These are phyloP conservation scores for Aspergillus sp. DNA, from an alignment of 2,329 filamentous ascomycete species.

Conservation along the genomic window DNA sequence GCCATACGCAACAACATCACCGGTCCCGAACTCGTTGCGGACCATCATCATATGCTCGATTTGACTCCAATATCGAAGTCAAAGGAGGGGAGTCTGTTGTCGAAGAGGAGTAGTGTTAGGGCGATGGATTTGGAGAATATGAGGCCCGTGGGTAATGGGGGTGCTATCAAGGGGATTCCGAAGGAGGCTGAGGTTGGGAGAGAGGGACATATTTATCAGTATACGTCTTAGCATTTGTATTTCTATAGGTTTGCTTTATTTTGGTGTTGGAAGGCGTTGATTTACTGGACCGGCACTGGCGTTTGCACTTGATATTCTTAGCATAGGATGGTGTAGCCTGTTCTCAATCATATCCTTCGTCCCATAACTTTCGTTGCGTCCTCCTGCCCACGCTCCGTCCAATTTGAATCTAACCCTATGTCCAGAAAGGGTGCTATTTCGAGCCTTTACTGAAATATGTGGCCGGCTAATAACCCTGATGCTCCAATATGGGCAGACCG, in stretches of 20 bases:
- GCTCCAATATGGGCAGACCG: too few species aligned
- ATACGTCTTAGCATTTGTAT: constrained; percentile 4
- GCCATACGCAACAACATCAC: constrained; percentile 76
- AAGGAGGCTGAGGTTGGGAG: constrained; percentile 38
- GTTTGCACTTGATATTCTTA: background rate
- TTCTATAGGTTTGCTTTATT: background rate
- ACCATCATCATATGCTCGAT: constrained; percentile 43
- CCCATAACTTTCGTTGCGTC: too few species aligned
- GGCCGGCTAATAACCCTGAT: too few species aligned
- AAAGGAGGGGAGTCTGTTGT: constrained; percentile 18
- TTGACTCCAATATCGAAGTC: constrained; percentile 20
- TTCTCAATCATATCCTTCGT: too few species aligned
- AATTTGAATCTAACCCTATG: too few species aligned
- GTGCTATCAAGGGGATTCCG: constrained; percentile 58
- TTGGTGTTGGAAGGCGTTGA: background rate
- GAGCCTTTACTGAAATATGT: too few species aligned
- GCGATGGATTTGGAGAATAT: background rate
- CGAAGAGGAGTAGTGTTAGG: constrained; percentile 9
- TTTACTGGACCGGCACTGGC: background rate
- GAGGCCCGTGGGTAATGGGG: constrained; percentile 19
- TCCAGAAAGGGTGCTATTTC: too few species aligned
- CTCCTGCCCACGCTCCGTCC: too few species aligned
- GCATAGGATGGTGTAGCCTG: background rate
- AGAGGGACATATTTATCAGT: constrained; percentile 31
- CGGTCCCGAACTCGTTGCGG: constrained; percentile 80